Base-by-base conservation (phyloP, 1,284 basidiomycete genomes). In the Ustilago lituana region DNA sequence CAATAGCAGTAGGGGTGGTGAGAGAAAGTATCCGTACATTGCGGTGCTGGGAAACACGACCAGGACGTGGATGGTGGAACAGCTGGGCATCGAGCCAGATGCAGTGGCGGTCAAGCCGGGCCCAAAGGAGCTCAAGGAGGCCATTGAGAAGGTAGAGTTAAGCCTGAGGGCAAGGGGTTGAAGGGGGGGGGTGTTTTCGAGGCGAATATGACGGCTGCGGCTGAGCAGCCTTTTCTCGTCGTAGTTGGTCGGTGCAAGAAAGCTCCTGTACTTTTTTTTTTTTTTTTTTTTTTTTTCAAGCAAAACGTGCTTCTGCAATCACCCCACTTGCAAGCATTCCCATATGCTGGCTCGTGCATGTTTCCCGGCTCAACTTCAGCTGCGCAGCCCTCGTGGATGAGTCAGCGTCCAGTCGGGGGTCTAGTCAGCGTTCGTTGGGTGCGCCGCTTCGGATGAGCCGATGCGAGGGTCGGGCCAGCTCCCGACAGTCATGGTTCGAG, bases 41-140 rank as follows among this genome's bases (percentile, higher is more conserved):
- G 79, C 78, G 24, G 73, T 73, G 27, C 64, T 81, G 11, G 79
- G 79, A 11, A 51, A 46, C 17, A 77, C 78, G 10, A 81, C 79
- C 12, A 63, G 69, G 0, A 43, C 56, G 0, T 79, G 73, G 70
- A 72, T 80, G 54, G 51, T 67, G 26, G 63, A 77, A 12, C 47
- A 72, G 12, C 52, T 79, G 7, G 69, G 61, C 15, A 64, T 70
- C 37, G 66, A 71, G 44, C 71, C 76, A 4, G 73, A 81, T 50
- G 79, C 78, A 1, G 66, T 80, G 2, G 79, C 79, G 4, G 31
- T 47, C 37, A 71, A 54, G 38, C 79, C 79, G 4, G 74, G 71
- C 11, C 77, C 79, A 4, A 63, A 63, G 26, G 70, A 77, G 41
- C 63, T 81, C 40, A 71, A 66, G 43, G 69, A 74, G 33, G 77